A percentile compares a stretch with the other conserved stretches of the same genome.
These are phyloP conservation scores for Neonectria neomacrospora DNA, from an alignment of 2,329 filamentous ascomycete species.

Conservation along the genomic window DNA sequence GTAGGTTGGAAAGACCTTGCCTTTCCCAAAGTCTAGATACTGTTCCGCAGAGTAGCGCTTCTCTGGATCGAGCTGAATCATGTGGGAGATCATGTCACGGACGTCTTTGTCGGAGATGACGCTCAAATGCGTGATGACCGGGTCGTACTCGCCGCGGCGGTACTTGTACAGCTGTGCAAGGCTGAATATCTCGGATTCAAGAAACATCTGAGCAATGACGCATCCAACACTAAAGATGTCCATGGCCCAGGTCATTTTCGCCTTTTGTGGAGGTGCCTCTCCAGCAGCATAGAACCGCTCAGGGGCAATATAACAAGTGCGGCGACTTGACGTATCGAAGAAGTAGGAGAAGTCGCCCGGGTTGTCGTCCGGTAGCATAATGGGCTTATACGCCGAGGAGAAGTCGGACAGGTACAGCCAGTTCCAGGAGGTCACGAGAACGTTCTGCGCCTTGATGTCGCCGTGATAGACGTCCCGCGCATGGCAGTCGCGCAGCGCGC, in stretches of 20 bases:
- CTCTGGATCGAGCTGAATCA: slow-evolving; percentile 95
- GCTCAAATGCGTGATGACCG: slow-evolving; percentile 80
- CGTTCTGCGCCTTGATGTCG: slow-evolving; percentile 98
- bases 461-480: slow-evolving; percentile 90
- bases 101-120: slow-evolving; percentile 90
- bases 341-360: slow-evolving; percentile 98
- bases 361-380: slow-evolving; percentile 93
- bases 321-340: slow-evolving; percentile 90
- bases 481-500: slow-evolving; percentile 92
- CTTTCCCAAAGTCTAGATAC: slow-evolving; percentile 91
- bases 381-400: slow-evolving; percentile 93
- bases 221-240: slow-evolving; percentile 98
- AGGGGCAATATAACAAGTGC: slow-evolving; percentile 94
- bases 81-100: slow-evolving; percentile 89
- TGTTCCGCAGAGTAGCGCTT: slow-evolving; percentile 93
- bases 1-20: slow-evolving; percentile 93
- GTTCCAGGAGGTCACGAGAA: slow-evolving; percentile 98
- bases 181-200: slow-evolving; percentile 97
- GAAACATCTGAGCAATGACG: slow-evolving; percentile 94
- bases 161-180: slow-evolving; percentile 96
- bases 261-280: slow-evolving; percentile 68
- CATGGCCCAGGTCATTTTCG: slow-evolving; percentile 88
- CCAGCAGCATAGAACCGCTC: slow-evolving; percentile 86
- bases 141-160: slow-evolving; percentile 90
- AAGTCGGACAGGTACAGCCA: slow-evolving; percentile 99